Evolutionary conservation across 139 green algal species (phyloP).

Genomic region (Chlorella sp.): DNA sequence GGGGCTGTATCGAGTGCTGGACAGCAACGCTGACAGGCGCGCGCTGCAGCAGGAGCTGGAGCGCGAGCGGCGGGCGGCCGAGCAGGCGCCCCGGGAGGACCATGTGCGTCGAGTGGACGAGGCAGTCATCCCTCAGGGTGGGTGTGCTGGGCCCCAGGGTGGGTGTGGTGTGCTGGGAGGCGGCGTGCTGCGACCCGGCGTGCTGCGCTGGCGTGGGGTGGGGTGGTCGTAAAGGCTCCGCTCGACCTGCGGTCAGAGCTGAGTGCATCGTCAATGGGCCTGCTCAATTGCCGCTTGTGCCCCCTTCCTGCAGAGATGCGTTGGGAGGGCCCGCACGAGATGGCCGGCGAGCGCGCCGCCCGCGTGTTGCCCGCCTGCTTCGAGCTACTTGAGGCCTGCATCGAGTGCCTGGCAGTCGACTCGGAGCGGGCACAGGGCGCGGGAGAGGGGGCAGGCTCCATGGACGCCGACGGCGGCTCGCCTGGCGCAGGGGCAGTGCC

Average conservation of each 20-base stretch:
- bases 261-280: too few species aligned
- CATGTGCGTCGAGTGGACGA: conserved; percentile 1
- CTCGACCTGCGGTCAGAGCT: too few species aligned
- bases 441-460: too few species aligned
- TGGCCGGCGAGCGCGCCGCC: conserved; percentile 40
- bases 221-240: too few species aligned
- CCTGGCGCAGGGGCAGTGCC: not conserved
- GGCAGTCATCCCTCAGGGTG: not conserved
- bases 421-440: conserved; percentile 13
- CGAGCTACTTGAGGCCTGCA: conserved; percentile 46
- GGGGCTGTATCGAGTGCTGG: conserved; percentile 5
- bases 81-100: not conserved
- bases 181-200: not conserved
- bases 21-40: conserved; percentile 13
- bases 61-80: not conserved
- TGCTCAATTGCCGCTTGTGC: not conserved
- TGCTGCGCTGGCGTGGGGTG: not conserved
- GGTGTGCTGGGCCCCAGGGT: not conserved
- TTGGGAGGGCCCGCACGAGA: conserved; percentile 14
- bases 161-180: not conserved
- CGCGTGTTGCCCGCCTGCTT: conserved; percentile 53
- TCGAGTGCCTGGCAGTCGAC: conserved; percentile 55
- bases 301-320: conserved; percentile 11
- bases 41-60: conserved; percentile 21
- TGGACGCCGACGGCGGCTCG: not conserved